Base-by-base conservation (phyloP, 441 rosid genomes). In the Codiaeum variegatum region DNA sequence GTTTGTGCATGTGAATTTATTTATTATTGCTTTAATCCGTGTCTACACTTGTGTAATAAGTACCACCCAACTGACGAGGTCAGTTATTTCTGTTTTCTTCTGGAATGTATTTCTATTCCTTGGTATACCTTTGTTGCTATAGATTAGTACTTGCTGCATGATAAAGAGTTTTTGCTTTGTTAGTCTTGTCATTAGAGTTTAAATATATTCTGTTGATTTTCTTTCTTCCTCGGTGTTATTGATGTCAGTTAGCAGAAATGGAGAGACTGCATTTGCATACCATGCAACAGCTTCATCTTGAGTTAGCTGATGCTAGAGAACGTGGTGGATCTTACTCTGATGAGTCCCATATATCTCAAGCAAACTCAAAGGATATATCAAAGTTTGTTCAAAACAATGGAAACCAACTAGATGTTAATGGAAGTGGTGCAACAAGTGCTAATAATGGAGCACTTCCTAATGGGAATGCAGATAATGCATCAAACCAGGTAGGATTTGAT, bases 251-350 rank as follows among this genome's bases (percentile, higher is more conserved):
- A 81, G 85, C 84, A 21, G 99, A 95, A 80, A 85, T 91, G 88
- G 99, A 95, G 88, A 86, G 98, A 80, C 78, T 86, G 79, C 97
- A 93, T 82, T 46, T 86, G 81, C 97, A 89, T 84, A 76, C 93
- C 65, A 76, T 96, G 58, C 97, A 93, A 71, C 99, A 93, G 73
- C 97, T 93, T 81, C 98, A 91, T 70, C 78, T 81, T 80, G 94
- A 93, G 83, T 82, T 93, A 73, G 91, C 92, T 69, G 89, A 87
- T 79, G 83, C 78, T n/a, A 95, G 85, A 79, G 96, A 87, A 80
- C 88, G 88, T 74, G 81, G 76, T 75, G 87, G 91, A 51, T 73
- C 90, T 40, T 87, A 78, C 54, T 32, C 86, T 19, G 93, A 87
- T 52, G 91, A 88, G 66, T 80, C 87, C n/a, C 85, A 29, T 51